phyloP scores from a whole-genome alignment of 208 protist species.

The Vickermania ingenoplastis region DNA sequence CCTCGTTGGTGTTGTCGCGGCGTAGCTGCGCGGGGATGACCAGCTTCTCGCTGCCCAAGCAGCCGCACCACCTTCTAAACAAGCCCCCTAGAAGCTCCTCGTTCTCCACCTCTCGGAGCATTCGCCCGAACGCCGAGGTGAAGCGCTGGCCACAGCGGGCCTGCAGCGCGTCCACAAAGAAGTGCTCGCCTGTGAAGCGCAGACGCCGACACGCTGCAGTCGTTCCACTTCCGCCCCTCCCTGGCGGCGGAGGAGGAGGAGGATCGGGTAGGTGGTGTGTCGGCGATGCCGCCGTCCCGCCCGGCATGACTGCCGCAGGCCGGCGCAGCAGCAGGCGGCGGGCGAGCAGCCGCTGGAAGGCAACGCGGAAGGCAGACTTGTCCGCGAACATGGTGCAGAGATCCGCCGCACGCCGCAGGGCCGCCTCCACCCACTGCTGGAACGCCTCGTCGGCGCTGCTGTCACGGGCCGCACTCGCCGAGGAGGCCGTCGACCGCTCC shows the following conservation, averaged over 20 bases:
- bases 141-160: conserved; percentile 89
- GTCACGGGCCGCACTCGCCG: neutral
- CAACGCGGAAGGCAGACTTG: conserved; percentile 11
- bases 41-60: conserved; percentile 1
- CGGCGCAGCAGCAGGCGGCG: neutral
- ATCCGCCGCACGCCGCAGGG: neutral
- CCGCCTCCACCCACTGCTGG: neutral
- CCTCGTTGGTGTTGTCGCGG: neutral
- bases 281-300: too few species aligned
- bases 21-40: neutral
- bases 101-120: conserved; percentile 66
- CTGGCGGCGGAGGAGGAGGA: too few species aligned
- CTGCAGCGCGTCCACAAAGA: conserved; percentile 90
- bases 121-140: conserved; percentile 94
- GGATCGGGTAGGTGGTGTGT: too few species aligned
- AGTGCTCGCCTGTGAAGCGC: conserved; percentile 78
- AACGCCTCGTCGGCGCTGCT: neutral
- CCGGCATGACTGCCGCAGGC: too few species aligned
- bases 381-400: conserved; percentile 2
- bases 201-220: conserved; percentile 59
- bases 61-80: conserved; percentile 27
- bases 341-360: neutral
- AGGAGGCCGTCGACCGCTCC: neutral
- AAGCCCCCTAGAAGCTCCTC: conserved; percentile 25
- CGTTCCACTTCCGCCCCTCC: too few species aligned